Evolutionary conservation across 1,284 basidiomycete genomes (phyloP).

Genomic region (Ceratobasidium theobromae): DNA sequence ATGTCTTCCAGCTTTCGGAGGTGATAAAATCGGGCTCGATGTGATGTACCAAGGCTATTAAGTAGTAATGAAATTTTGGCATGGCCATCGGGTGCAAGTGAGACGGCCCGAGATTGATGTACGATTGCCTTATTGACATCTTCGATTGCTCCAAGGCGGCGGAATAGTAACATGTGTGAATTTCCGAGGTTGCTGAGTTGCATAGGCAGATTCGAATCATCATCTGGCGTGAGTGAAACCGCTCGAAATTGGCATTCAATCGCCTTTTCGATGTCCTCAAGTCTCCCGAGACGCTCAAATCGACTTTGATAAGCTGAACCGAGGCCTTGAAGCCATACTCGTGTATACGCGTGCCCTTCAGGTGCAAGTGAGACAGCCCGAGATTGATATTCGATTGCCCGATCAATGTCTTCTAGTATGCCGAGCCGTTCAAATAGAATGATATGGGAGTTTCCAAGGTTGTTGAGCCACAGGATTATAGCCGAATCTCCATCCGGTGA

Average conservation of each 20-base stretch:
- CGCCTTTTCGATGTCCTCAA: not conserved
- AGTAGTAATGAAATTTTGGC: not conserved
- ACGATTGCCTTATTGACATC: not conserved
- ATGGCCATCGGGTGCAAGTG: not conserved
- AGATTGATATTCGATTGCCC: too few species aligned
- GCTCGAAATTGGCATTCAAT: not conserved
- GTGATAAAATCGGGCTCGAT: not conserved
- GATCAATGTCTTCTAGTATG: too few species aligned
- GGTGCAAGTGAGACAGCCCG: too few species aligned
- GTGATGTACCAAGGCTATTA: not conserved
- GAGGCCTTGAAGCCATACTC: too few species aligned
- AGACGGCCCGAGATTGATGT: not conserved
- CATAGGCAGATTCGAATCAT: not conserved
- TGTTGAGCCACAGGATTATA: too few species aligned
- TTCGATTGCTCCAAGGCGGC: not conserved
- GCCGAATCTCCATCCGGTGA: too few species aligned
- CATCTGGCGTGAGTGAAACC: not conserved
- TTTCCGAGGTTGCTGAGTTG: not conserved
- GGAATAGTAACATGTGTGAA: too few species aligned
- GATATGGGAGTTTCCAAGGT: too few species aligned
- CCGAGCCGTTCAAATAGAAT: too few species aligned
- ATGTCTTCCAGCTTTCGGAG: constrained; percentile 6
- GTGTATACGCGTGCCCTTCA: too few species aligned
- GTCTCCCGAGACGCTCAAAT: too few species aligned
- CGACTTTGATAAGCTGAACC: too few species aligned